These are phyloP conservation scores for Mrakiaceae sp. DNA, from an alignment of 1,284 basidiomycete species.

Conservation along the genomic window DNA sequence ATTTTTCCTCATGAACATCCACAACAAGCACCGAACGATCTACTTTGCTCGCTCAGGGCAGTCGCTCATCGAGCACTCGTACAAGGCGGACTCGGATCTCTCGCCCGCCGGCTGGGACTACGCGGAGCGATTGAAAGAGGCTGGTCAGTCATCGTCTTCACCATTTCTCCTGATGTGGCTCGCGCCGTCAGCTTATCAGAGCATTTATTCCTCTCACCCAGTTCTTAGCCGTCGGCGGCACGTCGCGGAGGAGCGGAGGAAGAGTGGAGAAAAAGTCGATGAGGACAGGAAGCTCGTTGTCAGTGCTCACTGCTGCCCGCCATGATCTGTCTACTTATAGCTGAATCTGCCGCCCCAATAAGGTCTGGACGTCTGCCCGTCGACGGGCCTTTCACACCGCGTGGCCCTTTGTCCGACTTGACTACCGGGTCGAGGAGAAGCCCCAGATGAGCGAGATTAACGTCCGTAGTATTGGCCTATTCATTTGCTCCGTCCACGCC, in stretches of 20 bases:
- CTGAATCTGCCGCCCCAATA: background rate
- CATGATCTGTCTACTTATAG: background rate
- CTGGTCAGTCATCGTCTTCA: conserved; percentile 45
- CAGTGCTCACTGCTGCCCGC: conserved; percentile 24
- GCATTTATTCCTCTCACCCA: no score
- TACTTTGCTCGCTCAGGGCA: conserved; percentile 93
- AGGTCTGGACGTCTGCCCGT: conserved; percentile 97
- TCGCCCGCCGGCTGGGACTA: conserved; percentile 94
- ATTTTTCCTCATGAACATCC: conserved; percentile 67
- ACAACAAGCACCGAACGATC: conserved; percentile 79
- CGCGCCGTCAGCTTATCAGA: background rate
- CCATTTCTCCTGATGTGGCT: conserved; percentile 44
- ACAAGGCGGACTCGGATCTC: conserved; percentile 95
- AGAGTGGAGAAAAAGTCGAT: conserved; percentile 40
- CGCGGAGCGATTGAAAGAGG: conserved; percentile 71
- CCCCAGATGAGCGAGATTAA: conserved; percentile 97
- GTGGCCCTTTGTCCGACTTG: conserved; percentile 71
- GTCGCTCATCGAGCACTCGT: conserved; percentile 95
- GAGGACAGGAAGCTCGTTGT: conserved; percentile 62
- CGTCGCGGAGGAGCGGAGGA: conserved; percentile 46
- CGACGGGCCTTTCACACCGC: conserved; percentile 88
- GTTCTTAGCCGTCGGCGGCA: conserved; percentile 10
- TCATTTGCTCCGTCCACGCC: background rate
- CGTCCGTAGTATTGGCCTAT: conserved; percentile 36
- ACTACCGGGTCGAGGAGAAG: conserved; percentile 78